Evolutionary conservation across 441 rosid species (phyloP).

Genomic region (Sinapis alba): DNA sequence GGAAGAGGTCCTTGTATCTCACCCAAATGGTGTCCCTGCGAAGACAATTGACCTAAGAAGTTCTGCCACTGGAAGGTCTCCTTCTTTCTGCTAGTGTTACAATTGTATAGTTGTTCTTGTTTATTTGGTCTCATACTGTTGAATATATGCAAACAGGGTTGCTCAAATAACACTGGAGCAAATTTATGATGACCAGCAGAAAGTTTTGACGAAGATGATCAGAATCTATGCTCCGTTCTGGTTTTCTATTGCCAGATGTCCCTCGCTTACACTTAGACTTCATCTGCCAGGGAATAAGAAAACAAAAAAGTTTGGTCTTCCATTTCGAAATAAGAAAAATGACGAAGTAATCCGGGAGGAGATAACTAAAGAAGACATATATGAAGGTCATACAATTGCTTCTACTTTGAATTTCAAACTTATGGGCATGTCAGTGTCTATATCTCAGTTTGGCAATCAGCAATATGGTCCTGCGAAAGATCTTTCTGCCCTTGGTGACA

Average conservation of each 20-base stretch:
- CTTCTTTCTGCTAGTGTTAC: slow-evolving; percentile 27
- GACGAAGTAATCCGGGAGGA: slow-evolving; percentile 54
- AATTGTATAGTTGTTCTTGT: slow-evolving; percentile 4
- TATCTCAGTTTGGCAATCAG: slow-evolving; percentile 56
- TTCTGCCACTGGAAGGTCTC: slow-evolving; percentile 90
- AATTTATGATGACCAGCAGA: slow-evolving; percentile 69
- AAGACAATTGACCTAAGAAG: slow-evolving; percentile 82
- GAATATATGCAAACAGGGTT: slow-evolving; percentile 57
- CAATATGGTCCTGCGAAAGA: slow-evolving; percentile 77
- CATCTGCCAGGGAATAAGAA: slow-evolving; percentile 60
- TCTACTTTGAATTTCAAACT: slow-evolving; percentile 85
- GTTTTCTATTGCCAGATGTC: slow-evolving; percentile 90
- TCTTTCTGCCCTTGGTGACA: slow-evolving; percentile 92
- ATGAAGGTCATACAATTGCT: slow-evolving; percentile 90
- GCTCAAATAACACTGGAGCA: slow-evolving; percentile 90
- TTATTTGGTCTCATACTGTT: slow-evolving; percentile 37
- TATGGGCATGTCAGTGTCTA: slow-evolving; percentile 73
- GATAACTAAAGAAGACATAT: slow-evolving; percentile 82
- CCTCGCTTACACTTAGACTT: slow-evolving; percentile 75
- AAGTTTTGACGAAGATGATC: slow-evolving; percentile 59
- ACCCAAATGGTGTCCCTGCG: slow-evolving; percentile 78
- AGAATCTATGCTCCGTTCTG: slow-evolving; percentile 94
- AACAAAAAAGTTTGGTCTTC: slow-evolving; percentile 55
- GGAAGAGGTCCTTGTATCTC: slow-evolving; percentile 93
- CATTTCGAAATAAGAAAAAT: slow-evolving; percentile 58